These are phyloP conservation scores for Diaporthe batatas DNA, from an alignment of 2,329 filamentous ascomycete species.

Conservation along the genomic window DNA sequence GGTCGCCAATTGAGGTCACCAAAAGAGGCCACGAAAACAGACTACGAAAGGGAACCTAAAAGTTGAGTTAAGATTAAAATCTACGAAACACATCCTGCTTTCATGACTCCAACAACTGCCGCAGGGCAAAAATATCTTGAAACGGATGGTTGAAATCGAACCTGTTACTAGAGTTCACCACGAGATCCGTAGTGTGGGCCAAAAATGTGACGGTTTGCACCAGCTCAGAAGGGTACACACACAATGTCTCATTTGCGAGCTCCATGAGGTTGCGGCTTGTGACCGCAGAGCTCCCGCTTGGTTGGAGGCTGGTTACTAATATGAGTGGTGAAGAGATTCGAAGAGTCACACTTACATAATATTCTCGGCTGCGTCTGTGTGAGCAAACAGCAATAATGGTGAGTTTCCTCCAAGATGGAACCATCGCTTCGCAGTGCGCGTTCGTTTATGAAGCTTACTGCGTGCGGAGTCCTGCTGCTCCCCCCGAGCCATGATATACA, in stretches of 20 bases:
- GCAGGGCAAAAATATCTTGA: background rate
- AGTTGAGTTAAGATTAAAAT: background rate
- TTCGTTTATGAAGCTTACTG: conserved; percentile 9
- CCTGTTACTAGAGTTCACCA: background rate
- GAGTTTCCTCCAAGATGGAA: background rate
- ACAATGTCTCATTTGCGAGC: conserved; percentile 7
- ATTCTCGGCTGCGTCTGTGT: background rate
- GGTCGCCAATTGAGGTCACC: too few species aligned
- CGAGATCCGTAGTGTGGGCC: background rate
- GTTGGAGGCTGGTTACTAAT: background rate
- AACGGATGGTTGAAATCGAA: background rate
- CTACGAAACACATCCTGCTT: background rate
- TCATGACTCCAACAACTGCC: conserved; percentile 2
- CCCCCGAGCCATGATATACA: conserved; percentile 1
- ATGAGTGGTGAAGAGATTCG: background rate
- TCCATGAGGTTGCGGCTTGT: background rate
- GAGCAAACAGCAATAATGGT: background rate
- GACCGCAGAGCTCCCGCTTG: background rate
- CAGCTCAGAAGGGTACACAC: conserved; percentile 5
- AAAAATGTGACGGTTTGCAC: background rate
- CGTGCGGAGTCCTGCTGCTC: background rate
- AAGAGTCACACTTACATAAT: conserved; percentile 3
- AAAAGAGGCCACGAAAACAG: too few species aligned
- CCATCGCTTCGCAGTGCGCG: background rate
- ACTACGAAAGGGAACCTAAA: too few species aligned